phyloP scores from a whole-genome alignment of 1,284 basidiomycete genomes.

The Trametes pubescens region DNA sequence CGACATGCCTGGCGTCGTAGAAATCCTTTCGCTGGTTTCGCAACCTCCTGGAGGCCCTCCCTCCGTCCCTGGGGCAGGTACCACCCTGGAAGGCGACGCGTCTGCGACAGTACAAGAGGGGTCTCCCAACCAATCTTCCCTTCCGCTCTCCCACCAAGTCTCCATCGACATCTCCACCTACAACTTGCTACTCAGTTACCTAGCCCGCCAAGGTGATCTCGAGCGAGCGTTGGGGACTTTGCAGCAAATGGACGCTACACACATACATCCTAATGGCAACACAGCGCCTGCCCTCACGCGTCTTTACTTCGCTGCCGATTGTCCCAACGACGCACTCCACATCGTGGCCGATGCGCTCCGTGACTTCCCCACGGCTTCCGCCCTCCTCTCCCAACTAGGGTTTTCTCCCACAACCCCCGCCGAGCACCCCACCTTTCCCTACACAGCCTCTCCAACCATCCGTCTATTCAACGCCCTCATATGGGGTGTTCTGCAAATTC shows the following conservation, averaged over 20 bases:
- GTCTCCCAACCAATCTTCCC: background rate
- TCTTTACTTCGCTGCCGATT: slow-evolving; percentile 57
- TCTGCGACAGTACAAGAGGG: slow-evolving; percentile 1
- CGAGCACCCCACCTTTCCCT: slow-evolving; percentile 22
- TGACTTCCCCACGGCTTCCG: slow-evolving; percentile 33
- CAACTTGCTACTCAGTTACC: slow-evolving; percentile 67
- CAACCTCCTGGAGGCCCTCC: slow-evolving; percentile 33
- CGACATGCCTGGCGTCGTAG: slow-evolving; percentile 56
- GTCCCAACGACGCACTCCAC: slow-evolving; percentile 55
- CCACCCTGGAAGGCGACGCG: slow-evolving; percentile 43
- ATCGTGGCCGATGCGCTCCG: slow-evolving; percentile 58
- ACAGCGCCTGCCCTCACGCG: slow-evolving; percentile 63
- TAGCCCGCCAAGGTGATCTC: slow-evolving; percentile 56
- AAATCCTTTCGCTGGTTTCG: slow-evolving; percentile 59
- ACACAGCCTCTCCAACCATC: slow-evolving; percentile 46
- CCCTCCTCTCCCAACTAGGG: slow-evolving; percentile 38
- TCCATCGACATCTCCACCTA: slow-evolving; percentile 61
- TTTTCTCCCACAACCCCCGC: slow-evolving; percentile 7
- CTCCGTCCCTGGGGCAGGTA: slow-evolving; percentile 43
- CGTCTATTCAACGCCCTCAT: slow-evolving; percentile 69
- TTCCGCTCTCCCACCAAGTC: slow-evolving; percentile 30
- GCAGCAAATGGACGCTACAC: slow-evolving; percentile 53
- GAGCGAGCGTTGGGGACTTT: slow-evolving; percentile 56
- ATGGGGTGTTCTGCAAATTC: slow-evolving; percentile 52
- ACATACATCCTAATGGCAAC: slow-evolving; percentile 55